A percentile compares a stretch with the other conserved stretches of the same genome.
phyloP scores from a whole-genome alignment of 345 rosid genomes.

The Zanthoxylum bungeanum region DNA sequence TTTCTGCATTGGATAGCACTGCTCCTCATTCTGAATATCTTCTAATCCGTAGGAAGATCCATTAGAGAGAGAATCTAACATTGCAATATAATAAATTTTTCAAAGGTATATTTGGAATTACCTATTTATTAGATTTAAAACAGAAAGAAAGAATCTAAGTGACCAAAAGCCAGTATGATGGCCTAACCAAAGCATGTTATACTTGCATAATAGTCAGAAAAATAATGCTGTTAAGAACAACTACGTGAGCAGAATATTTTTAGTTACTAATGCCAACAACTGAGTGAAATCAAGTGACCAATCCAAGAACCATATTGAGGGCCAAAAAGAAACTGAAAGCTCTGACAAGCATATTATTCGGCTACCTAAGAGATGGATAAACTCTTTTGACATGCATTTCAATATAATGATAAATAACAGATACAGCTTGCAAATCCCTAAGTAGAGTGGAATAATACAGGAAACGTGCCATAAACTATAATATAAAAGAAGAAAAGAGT shows the following conservation, averaged over 20 bases:
- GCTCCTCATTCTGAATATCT: constrained; percentile 56
- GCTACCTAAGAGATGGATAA: neutral
- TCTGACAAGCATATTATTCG: neutral
- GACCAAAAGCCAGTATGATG: neutral
- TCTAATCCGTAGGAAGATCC: constrained; percentile 48
- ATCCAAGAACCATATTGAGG: no score
- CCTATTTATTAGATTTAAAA: neutral
- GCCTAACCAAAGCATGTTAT: no score
- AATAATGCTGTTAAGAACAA: neutral
- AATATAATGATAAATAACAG: neutral
- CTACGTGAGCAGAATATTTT: neutral
- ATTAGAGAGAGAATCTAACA: constrained; percentile 44
- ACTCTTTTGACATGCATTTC: neutral
- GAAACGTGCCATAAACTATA: neutral
- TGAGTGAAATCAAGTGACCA: no score
- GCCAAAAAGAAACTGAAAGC: neutral
- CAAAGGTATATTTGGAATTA: constrained; percentile 5
- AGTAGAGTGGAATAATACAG: neutral
- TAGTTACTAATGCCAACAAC: neutral
- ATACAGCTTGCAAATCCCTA: neutral
- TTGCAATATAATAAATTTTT: constrained; percentile 23
- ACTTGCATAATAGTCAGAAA: no score
- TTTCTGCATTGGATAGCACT: constrained; percentile 83
- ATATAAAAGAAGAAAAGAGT: neutral
- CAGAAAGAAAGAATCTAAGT: neutral